These are phyloP conservation scores for Fusarium longipes DNA, from an alignment of 2,329 filamentous ascomycete genomes.

Conservation along the genomic window DNA sequence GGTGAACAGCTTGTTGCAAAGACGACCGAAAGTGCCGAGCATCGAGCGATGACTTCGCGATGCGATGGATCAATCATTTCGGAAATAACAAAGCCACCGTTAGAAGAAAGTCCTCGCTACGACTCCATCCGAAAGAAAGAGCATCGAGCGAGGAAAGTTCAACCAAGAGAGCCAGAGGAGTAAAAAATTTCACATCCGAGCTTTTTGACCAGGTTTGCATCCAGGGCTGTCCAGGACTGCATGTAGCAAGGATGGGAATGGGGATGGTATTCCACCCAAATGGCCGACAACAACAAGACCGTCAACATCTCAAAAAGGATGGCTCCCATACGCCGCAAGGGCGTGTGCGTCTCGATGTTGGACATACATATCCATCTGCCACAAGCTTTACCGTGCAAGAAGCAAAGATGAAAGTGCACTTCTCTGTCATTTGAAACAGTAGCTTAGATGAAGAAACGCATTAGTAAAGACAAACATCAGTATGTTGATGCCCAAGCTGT, in stretches of 20 bases:
- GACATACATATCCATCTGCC: conserved; percentile 23
- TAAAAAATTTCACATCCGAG: conserved; percentile 34
- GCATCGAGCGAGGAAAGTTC: conserved; percentile 23
- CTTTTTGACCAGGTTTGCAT: conserved; percentile 35
- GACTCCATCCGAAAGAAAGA: conserved; percentile 15
- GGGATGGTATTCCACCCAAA: conserved; percentile 34
- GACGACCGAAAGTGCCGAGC: not conserved
- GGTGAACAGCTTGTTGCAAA: not conserved
- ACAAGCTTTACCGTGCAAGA: conserved; percentile 18
- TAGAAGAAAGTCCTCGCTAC: conserved; percentile 14
- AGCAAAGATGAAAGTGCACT: conserved; percentile 13
- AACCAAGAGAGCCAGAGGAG: conserved; percentile 13
- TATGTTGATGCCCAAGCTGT: conserved; percentile 25
- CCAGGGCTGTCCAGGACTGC: conserved; percentile 36
- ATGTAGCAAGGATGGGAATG: conserved; percentile 43
- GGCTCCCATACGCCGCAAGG: conserved; percentile 33
- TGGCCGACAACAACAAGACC: conserved; percentile 37
- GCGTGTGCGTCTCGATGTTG: conserved; percentile 34
- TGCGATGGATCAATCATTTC: conserved; percentile 20
- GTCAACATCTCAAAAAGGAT: conserved; percentile 32
- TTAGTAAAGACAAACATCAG: conserved; percentile 13
- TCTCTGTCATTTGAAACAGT: conserved; percentile 13
- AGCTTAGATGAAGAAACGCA: conserved; percentile 7
- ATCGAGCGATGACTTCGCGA: conserved; percentile 20
- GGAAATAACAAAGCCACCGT: conserved; percentile 5